These are phyloP conservation scores for Sequoia sempervirens DNA, from an alignment of 75 land plant species.

Conservation along the genomic window DNA sequence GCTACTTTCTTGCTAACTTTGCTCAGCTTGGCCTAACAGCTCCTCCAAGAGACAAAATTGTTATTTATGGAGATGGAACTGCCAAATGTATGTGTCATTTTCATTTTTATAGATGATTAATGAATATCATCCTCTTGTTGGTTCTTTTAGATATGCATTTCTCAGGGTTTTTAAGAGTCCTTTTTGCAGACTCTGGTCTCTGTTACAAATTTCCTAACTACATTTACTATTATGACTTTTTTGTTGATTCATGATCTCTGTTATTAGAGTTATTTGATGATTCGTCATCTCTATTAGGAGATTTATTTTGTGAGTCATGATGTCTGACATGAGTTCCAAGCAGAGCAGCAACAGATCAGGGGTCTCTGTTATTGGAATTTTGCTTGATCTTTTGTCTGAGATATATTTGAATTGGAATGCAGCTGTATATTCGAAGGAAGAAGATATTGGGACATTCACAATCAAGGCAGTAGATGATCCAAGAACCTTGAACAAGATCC, in stretches of 20 bases:
- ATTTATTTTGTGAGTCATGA: no score
- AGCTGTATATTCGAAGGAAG: conserved; percentile 19
- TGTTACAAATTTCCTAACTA: no score
- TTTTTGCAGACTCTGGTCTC: no score
- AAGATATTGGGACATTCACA: no score
- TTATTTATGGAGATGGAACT: no score
- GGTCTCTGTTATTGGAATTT: not conserved
- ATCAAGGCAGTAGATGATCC: no score
- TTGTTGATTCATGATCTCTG: not conserved
- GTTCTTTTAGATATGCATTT: not conserved
- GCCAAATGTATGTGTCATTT: not conserved
- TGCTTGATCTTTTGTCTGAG: not conserved
- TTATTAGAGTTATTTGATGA: not conserved
- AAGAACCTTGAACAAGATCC: no score
- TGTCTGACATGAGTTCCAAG: not conserved
- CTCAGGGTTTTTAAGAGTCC: no score
- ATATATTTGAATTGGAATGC: not conserved
- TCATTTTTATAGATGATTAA: not conserved
- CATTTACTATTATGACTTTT: no score
- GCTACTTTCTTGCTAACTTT: conserved; percentile 25
- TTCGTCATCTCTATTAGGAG: no score
- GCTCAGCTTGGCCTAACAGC: conserved; percentile 9
- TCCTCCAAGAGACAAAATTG: no score
- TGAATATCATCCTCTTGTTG: not conserved
- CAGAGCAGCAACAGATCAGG: not conserved